Percentiles rank a stretch among this genome's conserved stretches.
Conservation (phyloP, 352 stramenopile species). For the Phytophthora tubulina region DNA sequence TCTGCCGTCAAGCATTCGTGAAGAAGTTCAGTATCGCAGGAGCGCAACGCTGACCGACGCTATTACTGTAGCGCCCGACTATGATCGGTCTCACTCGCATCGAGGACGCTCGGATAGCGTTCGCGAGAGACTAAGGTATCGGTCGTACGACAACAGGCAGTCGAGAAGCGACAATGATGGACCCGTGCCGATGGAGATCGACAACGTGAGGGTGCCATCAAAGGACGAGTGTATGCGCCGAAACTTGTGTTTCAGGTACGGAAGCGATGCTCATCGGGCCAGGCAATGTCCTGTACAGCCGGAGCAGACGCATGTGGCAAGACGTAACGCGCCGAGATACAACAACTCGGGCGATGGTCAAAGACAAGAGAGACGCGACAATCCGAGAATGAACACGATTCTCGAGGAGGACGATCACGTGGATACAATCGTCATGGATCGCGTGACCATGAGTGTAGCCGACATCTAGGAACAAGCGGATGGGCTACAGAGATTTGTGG, state of each 20-base stretch:
- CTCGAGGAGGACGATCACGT: too few relatives aligned
- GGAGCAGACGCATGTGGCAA: slow-evolving; percentile 4
- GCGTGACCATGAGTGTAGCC: too few relatives aligned
- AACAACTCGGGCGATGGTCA: too few relatives aligned
- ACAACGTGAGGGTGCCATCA: slow-evolving; percentile 18
- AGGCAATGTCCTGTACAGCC: slow-evolving; percentile 9
- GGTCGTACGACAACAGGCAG: slow-evolving; percentile 23
- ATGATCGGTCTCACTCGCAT: not conserved
- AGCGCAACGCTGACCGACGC: slow-evolving; percentile 13
- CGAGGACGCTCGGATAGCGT: not conserved
- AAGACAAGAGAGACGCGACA: too few relatives aligned
- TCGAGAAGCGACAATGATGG: slow-evolving; percentile 7
- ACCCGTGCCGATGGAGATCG: slow-evolving; percentile 25
- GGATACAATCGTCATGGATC: too few relatives aligned
- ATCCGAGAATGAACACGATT: too few relatives aligned
- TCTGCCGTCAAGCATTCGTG: slow-evolving; percentile 8
- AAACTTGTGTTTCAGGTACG: slow-evolving; percentile 29
- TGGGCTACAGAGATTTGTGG: too few relatives aligned
- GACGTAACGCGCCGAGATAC: too few relatives aligned
- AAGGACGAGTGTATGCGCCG: slow-evolving; percentile 21
- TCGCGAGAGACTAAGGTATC: slow-evolving; percentile 16
- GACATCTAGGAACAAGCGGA: too few relatives aligned
- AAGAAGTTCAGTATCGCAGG: slow-evolving; percentile 21
- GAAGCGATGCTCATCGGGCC: slow-evolving; percentile 8
- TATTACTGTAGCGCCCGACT: not conserved